phyloP scores from a whole-genome alignment of 345 rosid species.

The Stellera chamaejasme region DNA sequence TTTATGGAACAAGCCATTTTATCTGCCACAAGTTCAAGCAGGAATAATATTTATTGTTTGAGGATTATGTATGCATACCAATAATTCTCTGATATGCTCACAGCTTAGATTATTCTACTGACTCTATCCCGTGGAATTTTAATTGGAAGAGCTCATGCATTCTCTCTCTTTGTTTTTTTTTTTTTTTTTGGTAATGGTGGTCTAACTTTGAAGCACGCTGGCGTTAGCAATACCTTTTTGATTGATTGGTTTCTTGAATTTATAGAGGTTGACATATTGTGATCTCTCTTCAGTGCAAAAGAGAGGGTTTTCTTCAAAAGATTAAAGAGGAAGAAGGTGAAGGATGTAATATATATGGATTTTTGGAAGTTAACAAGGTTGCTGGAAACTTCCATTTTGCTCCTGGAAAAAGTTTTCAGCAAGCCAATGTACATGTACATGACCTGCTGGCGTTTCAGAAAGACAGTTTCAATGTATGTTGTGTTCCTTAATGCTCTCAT shows the following conservation, averaged over 20 bases:
- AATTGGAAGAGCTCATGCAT: too few relatives aligned
- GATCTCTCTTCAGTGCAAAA: constrained; percentile 61
- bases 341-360: constrained; percentile 90
- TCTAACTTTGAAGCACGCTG: neutral
- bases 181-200: neutral
- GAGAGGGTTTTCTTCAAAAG: constrained; percentile 85
- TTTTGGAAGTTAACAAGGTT: constrained; percentile 89
- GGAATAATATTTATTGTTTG: too few relatives aligned
- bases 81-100: too few relatives aligned
- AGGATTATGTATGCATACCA: too few relatives aligned
- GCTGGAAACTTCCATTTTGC: constrained; percentile 98
- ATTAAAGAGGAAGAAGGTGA: constrained; percentile 95
- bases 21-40: neutral
- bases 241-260: too few relatives aligned
- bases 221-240: neutral
- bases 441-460: constrained; percentile 79
- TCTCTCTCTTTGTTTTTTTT: too few relatives aligned
- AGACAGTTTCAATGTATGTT: constrained; percentile 80
- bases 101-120: too few relatives aligned
- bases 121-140: too few relatives aligned
- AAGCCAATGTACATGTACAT: constrained; percentile 75
- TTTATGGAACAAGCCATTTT: neutral
- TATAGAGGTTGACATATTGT: neutral
- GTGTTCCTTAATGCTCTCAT: neutral
- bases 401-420: constrained; percentile 98